These are phyloP conservation scores for Chaetomiaceae sp. DNA, from an alignment of 2,329 filamentous ascomycete genomes.

Conservation along the genomic window DNA sequence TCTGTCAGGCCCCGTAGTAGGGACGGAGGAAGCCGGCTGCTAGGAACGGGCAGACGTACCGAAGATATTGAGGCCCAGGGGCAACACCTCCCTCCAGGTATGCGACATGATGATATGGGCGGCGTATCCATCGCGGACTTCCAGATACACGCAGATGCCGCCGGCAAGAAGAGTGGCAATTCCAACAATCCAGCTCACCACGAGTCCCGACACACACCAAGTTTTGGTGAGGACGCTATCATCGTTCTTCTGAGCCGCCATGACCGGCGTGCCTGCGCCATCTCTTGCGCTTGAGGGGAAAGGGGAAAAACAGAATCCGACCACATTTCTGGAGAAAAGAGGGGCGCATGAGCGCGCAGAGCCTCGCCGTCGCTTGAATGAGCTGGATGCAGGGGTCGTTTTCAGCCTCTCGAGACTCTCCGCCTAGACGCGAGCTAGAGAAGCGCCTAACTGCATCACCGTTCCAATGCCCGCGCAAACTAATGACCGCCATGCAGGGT, in stretches of 20 bases:
- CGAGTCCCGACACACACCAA: slow-evolving; percentile 19
- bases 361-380: slow-evolving; percentile 5
- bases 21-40: neutral
- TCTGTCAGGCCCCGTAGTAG: neutral
- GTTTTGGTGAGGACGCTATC: slow-evolving; percentile 18
- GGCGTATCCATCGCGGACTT: slow-evolving; percentile 14
- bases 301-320: neutral
- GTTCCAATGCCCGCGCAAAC: neutral
- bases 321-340: neutral
- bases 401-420: slow-evolving; percentile 15
- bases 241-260: slow-evolving; percentile 17
- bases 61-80: slow-evolving; percentile 35
- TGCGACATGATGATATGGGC: slow-evolving; percentile 15
- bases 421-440: neutral
- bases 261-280: neutral
- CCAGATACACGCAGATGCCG: slow-evolving; percentile 16
- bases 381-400: slow-evolving; percentile 6
- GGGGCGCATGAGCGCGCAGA: neutral
- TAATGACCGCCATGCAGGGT: slow-evolving; percentile 7
- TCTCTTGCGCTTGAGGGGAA: neutral
- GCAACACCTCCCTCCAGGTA: slow-evolving; percentile 24
- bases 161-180: slow-evolving; percentile 18
- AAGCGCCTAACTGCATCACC: neutral
- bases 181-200: slow-evolving; percentile 21
- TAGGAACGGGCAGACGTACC: slow-evolving; percentile 11